Base-by-base conservation (phyloP, 228 moss, liverwort and hornwort species). In the Sphagnum fallax region DNA sequence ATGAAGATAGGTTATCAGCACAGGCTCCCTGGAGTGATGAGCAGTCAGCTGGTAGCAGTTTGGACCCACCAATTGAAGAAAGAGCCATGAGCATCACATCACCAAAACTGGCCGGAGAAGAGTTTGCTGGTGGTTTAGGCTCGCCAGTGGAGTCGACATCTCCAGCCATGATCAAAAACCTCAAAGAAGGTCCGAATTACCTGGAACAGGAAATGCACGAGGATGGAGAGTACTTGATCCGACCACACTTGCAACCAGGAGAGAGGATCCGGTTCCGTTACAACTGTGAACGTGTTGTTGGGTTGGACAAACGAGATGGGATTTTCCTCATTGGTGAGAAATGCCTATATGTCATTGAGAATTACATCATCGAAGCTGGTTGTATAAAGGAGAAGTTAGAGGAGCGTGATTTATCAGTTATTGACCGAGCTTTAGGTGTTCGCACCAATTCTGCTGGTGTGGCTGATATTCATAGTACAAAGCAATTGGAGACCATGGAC, bases 241-340 rank as follows among this genome's bases (percentile, higher is more conserved):
- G 97, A 71, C 97, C 97, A 67, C 93, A 97, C 72, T 87, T 97
- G 57, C 86, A 91, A 75, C 97, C 90, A 52, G 91, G 91, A 50
- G 97, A 97, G 72, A 90, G 85, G 69, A 90, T 97, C 67, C 78
- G 88, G 69, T 97, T 82, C 66, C 91, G 88, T 53, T 97, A 93
- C 70, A 97, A 97, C 52, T 97, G 97, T 85, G 97, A 97, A 78
- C 91, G 97, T 75, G 97, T 97, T 47, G 85, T 88, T 68, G 97
- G 97, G 18, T 82, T 97, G 52, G 97, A 97, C 73, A 97, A 97
- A 77, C 90, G 93, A 51, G 97, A 97, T 69, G 97, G 97, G 61
- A 97, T 97, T 62, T 97, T 97, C 65, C 85, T 97, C 11, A 91
- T 97, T 53, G 97, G 97, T 59, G 97, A 93, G 48, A 84, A 87